Percentiles rank a stretch among this genome's conserved stretches.
Evolutionary conservation across 148 eudicot species (phyloP).

Genomic region (Rhododendron molle): DNA sequence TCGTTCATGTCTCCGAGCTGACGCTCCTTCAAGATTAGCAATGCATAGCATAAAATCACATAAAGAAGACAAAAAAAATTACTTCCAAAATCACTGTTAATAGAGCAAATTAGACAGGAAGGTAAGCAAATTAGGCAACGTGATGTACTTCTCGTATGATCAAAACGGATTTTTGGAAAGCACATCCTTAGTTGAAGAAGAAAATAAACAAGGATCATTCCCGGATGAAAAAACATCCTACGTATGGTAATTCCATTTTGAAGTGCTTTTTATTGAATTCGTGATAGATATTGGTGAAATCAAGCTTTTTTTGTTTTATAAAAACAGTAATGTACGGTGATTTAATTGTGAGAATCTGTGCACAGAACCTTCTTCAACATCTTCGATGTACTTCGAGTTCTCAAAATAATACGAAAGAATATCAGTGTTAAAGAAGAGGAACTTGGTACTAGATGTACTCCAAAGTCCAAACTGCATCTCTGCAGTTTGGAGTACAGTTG

Average conservation of each 20-base stretch:
- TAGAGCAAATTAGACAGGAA: background rate
- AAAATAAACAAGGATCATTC: background rate
- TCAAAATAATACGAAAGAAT: background rate
- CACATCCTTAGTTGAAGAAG: background rate
- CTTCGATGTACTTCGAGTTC: background rate
- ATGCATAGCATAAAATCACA: background rate
- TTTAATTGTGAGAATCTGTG: no score
- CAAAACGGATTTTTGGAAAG: background rate
- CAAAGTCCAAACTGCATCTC: no score
- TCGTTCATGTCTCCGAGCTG: conserved; percentile 88
- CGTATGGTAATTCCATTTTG: background rate
- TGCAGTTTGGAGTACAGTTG: background rate
- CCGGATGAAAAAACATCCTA: background rate
- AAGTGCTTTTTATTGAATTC: background rate
- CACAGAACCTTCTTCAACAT: no score
- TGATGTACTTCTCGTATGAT: background rate
- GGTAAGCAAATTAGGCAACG: background rate
- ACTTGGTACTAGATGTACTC: background rate
- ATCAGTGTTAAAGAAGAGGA: background rate
- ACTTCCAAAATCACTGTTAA: background rate
- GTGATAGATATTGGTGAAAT: background rate
- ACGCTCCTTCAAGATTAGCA: conserved; percentile 54
- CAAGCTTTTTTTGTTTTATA: background rate
- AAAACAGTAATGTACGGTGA: background rate
- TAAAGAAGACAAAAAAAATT: background rate